phyloP scores from a whole-genome alignment of 148 eudicot species.

The Drosera capensis region DNA sequence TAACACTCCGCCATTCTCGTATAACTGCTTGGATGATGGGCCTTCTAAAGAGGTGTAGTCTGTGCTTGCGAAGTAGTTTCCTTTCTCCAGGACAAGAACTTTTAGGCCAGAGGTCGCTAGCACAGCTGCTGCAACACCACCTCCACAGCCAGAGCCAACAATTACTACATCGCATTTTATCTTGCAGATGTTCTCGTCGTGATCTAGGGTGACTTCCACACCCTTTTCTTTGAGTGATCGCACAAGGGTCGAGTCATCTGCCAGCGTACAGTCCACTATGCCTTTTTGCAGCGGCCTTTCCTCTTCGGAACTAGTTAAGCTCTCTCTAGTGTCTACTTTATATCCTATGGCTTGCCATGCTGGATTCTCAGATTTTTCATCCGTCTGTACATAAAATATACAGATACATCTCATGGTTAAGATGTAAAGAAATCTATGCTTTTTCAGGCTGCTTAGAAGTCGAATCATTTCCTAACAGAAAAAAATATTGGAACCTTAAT shows the following conservation, averaged over 20 bases:
- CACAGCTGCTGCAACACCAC: slow-evolving; percentile 57
- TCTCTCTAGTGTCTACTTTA: slow-evolving; percentile 14
- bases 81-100: slow-evolving; percentile 56
- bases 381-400: slow-evolving; percentile 19
- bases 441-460: too few relatives aligned
- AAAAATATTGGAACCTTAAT: too few relatives aligned
- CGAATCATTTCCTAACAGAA: too few relatives aligned
- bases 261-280: slow-evolving; percentile 19
- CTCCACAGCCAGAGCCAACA: slow-evolving; percentile 63
- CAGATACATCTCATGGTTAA: neutral
- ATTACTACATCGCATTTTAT: slow-evolving; percentile 49
- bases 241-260: slow-evolving; percentile 17
- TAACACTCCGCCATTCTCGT: slow-evolving; percentile 30
- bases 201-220: slow-evolving; percentile 25
- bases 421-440: too few relatives aligned
- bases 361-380: slow-evolving; percentile 30
- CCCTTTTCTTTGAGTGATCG: slow-evolving; percentile 30
- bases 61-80: slow-evolving; percentile 33
- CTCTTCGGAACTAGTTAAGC: slow-evolving; percentile 1
- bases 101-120: slow-evolving; percentile 47
- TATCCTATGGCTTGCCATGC: slow-evolving; percentile 61
- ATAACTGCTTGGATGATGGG: slow-evolving; percentile 41
- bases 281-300: slow-evolving; percentile 43
- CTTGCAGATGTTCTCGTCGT: slow-evolving; percentile 13
- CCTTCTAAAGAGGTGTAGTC: slow-evolving; percentile 50